Evolutionary conservation across 1,284 basidiomycete species (phyloP).

Genomic region (Moesziomyces parantarcticus): DNA sequence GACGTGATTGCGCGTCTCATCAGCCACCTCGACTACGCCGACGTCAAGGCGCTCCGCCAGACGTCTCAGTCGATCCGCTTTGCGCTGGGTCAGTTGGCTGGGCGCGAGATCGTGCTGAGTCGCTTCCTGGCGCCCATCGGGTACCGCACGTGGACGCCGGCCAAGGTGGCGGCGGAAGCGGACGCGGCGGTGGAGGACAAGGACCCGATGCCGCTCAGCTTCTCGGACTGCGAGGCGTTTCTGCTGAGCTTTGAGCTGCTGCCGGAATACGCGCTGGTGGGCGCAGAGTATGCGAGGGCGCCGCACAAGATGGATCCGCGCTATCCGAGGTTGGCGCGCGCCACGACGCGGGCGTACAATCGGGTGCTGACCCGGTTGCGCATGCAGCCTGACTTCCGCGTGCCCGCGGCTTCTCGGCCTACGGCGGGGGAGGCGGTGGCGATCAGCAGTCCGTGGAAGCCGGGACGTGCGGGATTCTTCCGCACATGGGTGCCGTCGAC

Average conservation of each 20-base stretch:
- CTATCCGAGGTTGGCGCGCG: slow-evolving; percentile 63
- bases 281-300: slow-evolving; percentile 43
- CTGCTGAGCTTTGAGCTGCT: slow-evolving; percentile 54
- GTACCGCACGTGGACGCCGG: slow-evolving; percentile 51
- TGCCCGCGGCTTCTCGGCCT: slow-evolving; percentile 1
- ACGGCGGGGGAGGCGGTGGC: neutral
- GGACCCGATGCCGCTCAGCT: slow-evolving; percentile 59
- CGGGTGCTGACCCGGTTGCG: slow-evolving; percentile 67
- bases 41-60: slow-evolving; percentile 61
- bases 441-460: slow-evolving; percentile 56
- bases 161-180: slow-evolving; percentile 2
- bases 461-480: slow-evolving; percentile 67
- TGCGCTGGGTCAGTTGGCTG: slow-evolving; percentile 39
- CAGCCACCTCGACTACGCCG: slow-evolving; percentile 55
- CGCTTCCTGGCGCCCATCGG: slow-evolving; percentile 61
- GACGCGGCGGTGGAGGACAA: slow-evolving; percentile 16
- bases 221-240: slow-evolving; percentile 63
- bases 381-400: slow-evolving; percentile 52
- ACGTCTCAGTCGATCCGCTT: slow-evolving; percentile 52
- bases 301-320: slow-evolving; percentile 61
- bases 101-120: slow-evolving; percentile 53
- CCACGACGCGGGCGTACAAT: slow-evolving; percentile 68
- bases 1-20: slow-evolving; percentile 54
- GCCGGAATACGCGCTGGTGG: slow-evolving; percentile 57
- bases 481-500: slow-evolving; percentile 68